Percentiles rank a stretch among this genome's conserved stretches.
phyloP scores from a whole-genome alignment of 2,329 filamentous ascomycete species.

The Diaporthe capsici region DNA sequence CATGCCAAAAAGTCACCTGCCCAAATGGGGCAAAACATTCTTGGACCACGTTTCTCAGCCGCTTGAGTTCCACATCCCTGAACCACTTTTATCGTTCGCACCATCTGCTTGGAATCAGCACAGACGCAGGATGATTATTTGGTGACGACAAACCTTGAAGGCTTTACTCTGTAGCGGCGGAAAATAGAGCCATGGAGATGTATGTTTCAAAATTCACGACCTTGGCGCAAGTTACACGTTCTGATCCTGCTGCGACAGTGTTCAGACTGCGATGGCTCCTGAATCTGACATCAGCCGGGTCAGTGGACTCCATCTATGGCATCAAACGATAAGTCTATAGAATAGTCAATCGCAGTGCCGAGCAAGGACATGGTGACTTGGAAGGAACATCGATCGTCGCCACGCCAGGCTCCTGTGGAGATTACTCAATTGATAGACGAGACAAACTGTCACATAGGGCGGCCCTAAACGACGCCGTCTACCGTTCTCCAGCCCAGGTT shows the following conservation, averaged over 20 bases:
- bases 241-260: not conserved
- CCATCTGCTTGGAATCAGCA: not conserved
- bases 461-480: not conserved
- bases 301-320: not conserved
- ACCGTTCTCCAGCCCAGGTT: not conserved
- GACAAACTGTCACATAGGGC: not conserved
- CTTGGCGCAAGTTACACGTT: not conserved
- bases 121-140: not conserved
- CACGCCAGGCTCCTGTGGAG: slow-evolving; percentile 1
- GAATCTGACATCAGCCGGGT: not conserved
- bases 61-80: not conserved
- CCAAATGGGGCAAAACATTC: not conserved
- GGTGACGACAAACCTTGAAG: not conserved
- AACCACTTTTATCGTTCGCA: slow-evolving; percentile 3
- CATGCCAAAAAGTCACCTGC: not conserved
- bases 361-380: slow-evolving; percentile 11
- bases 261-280: not conserved
- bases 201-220: not conserved
- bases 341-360: not conserved
- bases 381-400: not conserved
- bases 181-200: not conserved
- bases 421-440: not conserved
- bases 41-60: slow-evolving; percentile 15
- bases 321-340: not conserved
- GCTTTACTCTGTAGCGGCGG: not conserved